Conservation (phyloP, 2,329 filamentous ascomycete species). For the Cadophora sp. region DNA sequence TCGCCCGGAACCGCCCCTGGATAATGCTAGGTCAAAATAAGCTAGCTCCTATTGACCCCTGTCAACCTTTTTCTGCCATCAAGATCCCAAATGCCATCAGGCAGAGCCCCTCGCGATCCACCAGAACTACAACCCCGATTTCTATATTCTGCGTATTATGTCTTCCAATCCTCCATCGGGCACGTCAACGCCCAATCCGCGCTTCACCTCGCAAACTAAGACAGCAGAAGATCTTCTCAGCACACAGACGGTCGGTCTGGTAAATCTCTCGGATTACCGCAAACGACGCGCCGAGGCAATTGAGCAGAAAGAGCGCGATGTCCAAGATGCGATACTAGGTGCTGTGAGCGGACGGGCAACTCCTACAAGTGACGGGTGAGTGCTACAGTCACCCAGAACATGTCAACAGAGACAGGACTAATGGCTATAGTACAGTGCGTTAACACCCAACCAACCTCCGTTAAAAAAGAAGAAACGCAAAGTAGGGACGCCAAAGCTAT, state of each 20-base stretch:
- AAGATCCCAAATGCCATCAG: background rate
- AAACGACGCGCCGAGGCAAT: constrained; percentile 95
- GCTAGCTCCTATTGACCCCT: constrained; percentile 1
- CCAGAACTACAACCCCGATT: background rate
- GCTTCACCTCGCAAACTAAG: constrained; percentile 43
- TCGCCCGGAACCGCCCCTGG: constrained; percentile 7
- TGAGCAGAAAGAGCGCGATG: constrained; percentile 86
- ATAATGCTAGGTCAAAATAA: background rate
- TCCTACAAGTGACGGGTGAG: constrained; percentile 64
- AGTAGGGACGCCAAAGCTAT: constrained; percentile 56
- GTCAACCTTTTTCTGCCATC: background rate
- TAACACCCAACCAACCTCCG: constrained; percentile 49
- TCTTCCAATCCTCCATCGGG: constrained; percentile 39
- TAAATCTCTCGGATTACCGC: constrained; percentile 90
- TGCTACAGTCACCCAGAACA: constrained; percentile 14
- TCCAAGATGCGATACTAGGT: constrained; percentile 64
- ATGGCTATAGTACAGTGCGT: constrained; percentile 45
- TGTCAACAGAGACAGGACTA: constrained; percentile 30
- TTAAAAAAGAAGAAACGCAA: constrained; percentile 53
- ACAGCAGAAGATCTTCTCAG: constrained; percentile 46
- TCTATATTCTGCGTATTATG: constrained; percentile 22
- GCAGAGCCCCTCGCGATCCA: background rate
- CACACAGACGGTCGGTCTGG: constrained; percentile 73
- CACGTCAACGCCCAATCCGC: constrained; percentile 42
- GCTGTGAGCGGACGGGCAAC: constrained; percentile 33